Evolutionary conservation across 768 basidiomycete species (phyloP).

Genomic region (Boletus edulis): DNA sequence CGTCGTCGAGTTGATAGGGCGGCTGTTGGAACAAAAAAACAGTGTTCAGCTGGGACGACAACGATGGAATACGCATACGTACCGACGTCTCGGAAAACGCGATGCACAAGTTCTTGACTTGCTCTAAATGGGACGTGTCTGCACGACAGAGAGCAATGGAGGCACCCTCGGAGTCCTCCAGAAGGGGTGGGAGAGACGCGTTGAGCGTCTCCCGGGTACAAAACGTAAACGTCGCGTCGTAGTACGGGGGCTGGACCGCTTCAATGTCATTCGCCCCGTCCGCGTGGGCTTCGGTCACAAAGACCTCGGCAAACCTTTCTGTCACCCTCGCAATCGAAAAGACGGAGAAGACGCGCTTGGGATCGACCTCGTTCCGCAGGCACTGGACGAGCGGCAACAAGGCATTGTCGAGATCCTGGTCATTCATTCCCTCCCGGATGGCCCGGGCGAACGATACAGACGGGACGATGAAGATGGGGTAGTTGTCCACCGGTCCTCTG

Average conservation of each 20-base stretch:
- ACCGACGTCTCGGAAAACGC: conserved; percentile 62
- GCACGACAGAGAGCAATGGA: conserved; percentile 34
- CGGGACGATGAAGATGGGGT: conserved; percentile 15
- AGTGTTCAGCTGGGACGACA: background rate
- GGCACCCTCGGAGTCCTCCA: conserved; percentile 1
- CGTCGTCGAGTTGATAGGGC: conserved; percentile 51
- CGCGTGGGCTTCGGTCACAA: conserved; percentile 33
- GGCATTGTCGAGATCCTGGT: background rate
- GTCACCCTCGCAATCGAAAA: conserved; percentile 54
- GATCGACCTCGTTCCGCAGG: conserved; percentile 7
- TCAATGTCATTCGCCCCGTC: conserved; percentile 17
- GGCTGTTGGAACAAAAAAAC: conserved; percentile 34
- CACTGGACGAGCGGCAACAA: conserved; percentile 5
- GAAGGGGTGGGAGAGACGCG: background rate
- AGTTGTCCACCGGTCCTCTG: background rate
- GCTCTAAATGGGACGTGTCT: conserved; percentile 22
- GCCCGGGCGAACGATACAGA: conserved; percentile 5
- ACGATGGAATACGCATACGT: conserved; percentile 18
- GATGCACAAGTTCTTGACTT: conserved; percentile 46
- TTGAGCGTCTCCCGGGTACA: conserved; percentile 46
- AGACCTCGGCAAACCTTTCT: conserved; percentile 43
- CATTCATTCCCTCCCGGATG: background rate
- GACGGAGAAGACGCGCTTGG: conserved; percentile 49
- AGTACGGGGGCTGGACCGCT: conserved; percentile 44
- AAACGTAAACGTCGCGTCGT: conserved; percentile 55